Conservation (phyloP, 2,329 filamentous ascomycete genomes). For the Thelonectria blattea region DNA sequence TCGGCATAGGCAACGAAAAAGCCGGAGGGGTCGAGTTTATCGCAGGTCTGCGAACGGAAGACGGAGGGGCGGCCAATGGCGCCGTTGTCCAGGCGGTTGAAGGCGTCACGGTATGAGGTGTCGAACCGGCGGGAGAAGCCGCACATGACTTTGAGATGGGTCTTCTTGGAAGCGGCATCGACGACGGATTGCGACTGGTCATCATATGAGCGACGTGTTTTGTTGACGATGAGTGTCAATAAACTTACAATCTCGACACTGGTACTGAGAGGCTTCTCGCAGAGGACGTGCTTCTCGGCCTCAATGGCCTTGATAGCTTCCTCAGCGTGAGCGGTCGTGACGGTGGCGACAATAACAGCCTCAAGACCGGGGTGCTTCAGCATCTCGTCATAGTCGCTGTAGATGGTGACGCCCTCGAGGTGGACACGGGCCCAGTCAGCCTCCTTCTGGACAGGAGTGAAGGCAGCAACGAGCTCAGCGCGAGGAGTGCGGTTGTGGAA, state of each 20-base stretch:
- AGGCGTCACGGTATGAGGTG: conserved; percentile 67
- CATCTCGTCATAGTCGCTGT: conserved; percentile 37
- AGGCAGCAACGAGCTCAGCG: conserved; percentile 35
- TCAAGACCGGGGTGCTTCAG: conserved; percentile 37
- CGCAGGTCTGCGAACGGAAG: conserved; percentile 71
- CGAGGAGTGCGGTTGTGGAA: conserved; percentile 36
- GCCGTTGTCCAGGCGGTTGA: conserved; percentile 56
- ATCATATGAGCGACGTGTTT: conserved; percentile 5
- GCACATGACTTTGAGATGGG: conserved; percentile 67
- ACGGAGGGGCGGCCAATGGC: conserved; percentile 66
- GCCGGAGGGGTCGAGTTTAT: conserved; percentile 68
- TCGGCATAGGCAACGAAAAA: conserved; percentile 74
- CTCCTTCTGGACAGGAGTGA: conserved; percentile 35
- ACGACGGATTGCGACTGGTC: conserved; percentile 64
- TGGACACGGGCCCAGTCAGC: conserved; percentile 33
- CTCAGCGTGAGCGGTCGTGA: conserved; percentile 36
- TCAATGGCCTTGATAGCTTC: conserved; percentile 38
- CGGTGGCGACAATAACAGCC: conserved; percentile 35
- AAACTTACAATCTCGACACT: conserved; percentile 58
- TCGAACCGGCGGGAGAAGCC: conserved; percentile 60
- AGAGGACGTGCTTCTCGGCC: conserved; percentile 36
- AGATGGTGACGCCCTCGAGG: conserved; percentile 34
- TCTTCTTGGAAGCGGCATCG: conserved; percentile 59
- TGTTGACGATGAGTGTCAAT: too few relatives aligned
- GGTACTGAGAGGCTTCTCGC: conserved; percentile 37